A percentile compares a stretch with the other conserved stretches of the same genome.
Conservation (phyloP, 257 asterid genomes). For the Solanum stenotomum region DNA sequence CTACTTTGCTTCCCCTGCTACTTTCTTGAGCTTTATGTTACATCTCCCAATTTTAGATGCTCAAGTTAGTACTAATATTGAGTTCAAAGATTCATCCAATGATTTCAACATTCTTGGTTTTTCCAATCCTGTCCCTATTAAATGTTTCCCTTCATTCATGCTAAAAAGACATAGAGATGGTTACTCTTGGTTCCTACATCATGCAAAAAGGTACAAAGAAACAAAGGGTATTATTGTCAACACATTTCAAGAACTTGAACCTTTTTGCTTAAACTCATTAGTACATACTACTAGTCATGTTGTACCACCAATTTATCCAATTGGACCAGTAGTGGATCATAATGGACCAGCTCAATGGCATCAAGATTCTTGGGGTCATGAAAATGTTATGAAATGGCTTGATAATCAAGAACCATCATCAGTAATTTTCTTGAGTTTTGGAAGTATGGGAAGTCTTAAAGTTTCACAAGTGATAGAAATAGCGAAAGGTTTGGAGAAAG, state of each 20-base stretch:
- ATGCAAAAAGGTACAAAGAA: neutral
- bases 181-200: neutral
- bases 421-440: conserved; percentile 4
- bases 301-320: conserved; percentile 5
- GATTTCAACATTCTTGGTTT: conserved; percentile 1
- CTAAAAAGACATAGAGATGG: neutral
- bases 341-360: neutral
- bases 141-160: neutral
- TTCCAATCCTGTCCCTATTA: neutral
- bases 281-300: neutral
- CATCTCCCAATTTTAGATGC: conserved; percentile 2
- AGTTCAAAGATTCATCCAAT: neutral
- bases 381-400: conserved; percentile 8
- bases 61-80: neutral
- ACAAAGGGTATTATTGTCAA: conserved; percentile 5
- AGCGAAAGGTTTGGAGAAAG: neutral
- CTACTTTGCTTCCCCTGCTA: conserved; percentile 9
- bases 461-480: neutral
- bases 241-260: conserved; percentile 8
- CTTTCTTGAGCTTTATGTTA: conserved; percentile 7
- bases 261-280: neutral
- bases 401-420: conserved; percentile 1
- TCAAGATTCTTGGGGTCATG: conserved; percentile 1
- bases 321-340: conserved; percentile 9
- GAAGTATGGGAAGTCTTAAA: conserved; percentile 7